These are phyloP conservation scores for Penicillium sclerotigenum DNA, from an alignment of 2,329 filamentous ascomycete genomes.

Conservation along the genomic window DNA sequence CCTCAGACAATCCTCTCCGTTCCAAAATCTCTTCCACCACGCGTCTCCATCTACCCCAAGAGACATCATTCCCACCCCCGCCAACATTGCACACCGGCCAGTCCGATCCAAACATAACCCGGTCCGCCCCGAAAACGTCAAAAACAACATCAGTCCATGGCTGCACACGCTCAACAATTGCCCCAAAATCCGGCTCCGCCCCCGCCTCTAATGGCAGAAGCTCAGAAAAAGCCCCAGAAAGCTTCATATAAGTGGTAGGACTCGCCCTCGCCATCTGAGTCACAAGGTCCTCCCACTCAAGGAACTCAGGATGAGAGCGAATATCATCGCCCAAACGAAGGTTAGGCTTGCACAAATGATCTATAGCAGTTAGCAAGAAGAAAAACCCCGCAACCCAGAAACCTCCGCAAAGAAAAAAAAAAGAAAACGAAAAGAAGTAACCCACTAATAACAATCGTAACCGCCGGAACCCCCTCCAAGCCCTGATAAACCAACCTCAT, in stretches of 20 bases:
- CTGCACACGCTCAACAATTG: conserved; percentile 56
- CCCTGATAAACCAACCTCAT: conserved; percentile 64
- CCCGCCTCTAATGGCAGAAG: conserved; percentile 52
- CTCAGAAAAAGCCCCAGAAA: conserved; percentile 83
- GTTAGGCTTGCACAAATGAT: conserved; percentile 88
- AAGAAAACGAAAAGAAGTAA: conserved; percentile 9
- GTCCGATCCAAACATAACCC: conserved; percentile 88
- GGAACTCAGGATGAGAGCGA: conserved; percentile 54
- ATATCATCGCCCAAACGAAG: conserved; percentile 52
- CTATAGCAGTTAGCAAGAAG: conserved; percentile 44
- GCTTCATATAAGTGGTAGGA: conserved; percentile 76
- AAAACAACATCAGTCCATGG: conserved; percentile 73
- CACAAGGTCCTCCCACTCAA: conserved; percentile 68
- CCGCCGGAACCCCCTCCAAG: conserved; percentile 50
- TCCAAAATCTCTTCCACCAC: conserved; percentile 66
- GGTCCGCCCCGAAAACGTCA: conserved; percentile 64
- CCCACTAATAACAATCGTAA: conserved; percentile 66
- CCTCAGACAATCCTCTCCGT: conserved; percentile 51
- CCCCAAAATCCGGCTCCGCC: conserved; percentile 18
- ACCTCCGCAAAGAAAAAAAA: not conserved
- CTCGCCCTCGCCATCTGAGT: conserved; percentile 60
- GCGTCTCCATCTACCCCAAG: conserved; percentile 73
- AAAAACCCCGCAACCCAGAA: conserved; percentile 2
- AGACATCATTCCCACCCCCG: conserved; percentile 52
- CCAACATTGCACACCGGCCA: conserved; percentile 87